A percentile compares a stretch with the other conserved stretches of the same genome.
Conservation (phyloP, 164 flowering plant species). For the Vitis amurensis region DNA sequence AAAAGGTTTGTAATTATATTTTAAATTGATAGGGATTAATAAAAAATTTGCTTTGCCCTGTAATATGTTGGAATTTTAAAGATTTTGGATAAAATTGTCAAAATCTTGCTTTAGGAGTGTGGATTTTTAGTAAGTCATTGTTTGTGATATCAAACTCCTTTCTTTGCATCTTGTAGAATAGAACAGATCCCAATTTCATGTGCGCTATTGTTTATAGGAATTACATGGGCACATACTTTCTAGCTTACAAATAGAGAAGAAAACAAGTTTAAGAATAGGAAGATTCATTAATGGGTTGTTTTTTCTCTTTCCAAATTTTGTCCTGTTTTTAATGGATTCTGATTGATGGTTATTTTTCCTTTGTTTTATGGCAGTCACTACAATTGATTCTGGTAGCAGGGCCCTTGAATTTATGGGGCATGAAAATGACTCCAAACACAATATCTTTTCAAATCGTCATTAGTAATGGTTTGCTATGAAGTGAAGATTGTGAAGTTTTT, state of each 20-base stretch:
- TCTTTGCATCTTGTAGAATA: conserved; percentile 1
- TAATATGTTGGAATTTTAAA: conserved; percentile 42
- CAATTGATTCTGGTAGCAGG: conserved; percentile 64
- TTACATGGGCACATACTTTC: no score
- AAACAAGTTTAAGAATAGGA: no score
- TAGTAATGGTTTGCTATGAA: conserved; percentile 23
- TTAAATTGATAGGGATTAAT: no score
- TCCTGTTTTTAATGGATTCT: conserved; percentile 2
- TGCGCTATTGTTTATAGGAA: conserved; percentile 75
- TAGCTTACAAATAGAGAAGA: no score
- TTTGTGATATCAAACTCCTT: conserved; percentile 28
- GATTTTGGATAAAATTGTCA: conserved; percentile 57
- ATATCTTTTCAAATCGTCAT: conserved; percentile 35
- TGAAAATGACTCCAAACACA: conserved; percentile 33
- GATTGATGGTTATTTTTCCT: conserved; percentile 2
- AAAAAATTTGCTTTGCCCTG: conserved; percentile 30
- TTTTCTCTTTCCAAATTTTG: no score
- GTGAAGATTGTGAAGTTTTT: background rate
- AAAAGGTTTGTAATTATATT: no score
- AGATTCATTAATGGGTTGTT: no score
- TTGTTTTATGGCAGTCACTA: conserved; percentile 39
- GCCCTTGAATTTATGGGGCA: conserved; percentile 61
- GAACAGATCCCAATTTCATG: conserved; percentile 59
- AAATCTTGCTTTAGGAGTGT: conserved; percentile 58
- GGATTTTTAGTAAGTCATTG: conserved; percentile 49